A percentile compares a stretch with the other conserved stretches of the same genome.
These are phyloP conservation scores for Serpula lacrymans DNA, from an alignment of 768 basidiomycete genomes.

Conservation along the genomic window DNA sequence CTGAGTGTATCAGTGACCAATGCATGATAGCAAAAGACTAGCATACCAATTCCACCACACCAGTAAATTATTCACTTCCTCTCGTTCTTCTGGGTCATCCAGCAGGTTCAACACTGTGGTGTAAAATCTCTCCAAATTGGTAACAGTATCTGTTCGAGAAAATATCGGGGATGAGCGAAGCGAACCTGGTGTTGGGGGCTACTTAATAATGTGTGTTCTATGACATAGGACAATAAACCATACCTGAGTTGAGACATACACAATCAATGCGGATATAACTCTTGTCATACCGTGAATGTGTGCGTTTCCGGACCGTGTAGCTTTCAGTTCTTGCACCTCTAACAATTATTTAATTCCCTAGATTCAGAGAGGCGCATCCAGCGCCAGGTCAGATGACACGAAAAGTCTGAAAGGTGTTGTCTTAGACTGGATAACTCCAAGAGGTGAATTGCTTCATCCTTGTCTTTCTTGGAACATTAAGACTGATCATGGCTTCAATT, in stretches of 20 bases:
- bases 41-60: conserved; percentile 14
- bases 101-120: conserved; percentile 10
- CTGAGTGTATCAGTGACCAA: background rate
- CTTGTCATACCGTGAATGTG: conserved; percentile 11
- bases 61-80: no score
- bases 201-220: no score
- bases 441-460: conserved; percentile 9
- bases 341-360: no score
- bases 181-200: no score
- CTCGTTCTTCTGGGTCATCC: conserved; percentile 13
- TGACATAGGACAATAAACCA: no score
- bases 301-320: conserved; percentile 9
- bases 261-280: conserved; percentile 10
- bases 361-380: conserved; percentile 2
- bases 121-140: conserved; percentile 17
- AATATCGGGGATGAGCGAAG: conserved; percentile 16
- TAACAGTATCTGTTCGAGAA: conserved; percentile 12
- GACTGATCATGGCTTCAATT: conserved; percentile 11
- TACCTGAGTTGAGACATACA: conserved; percentile 11
- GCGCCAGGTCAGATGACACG: conserved; percentile 4
- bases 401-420: conserved; percentile 10
- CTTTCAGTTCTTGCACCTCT: conserved; percentile 2
- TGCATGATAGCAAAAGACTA: background rate
- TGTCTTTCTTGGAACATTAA: conserved; percentile 12
- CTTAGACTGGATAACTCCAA: conserved; percentile 16